Conservation (phyloP, 1,284 basidiomycete species). For the Puccinia hordei region DNA sequence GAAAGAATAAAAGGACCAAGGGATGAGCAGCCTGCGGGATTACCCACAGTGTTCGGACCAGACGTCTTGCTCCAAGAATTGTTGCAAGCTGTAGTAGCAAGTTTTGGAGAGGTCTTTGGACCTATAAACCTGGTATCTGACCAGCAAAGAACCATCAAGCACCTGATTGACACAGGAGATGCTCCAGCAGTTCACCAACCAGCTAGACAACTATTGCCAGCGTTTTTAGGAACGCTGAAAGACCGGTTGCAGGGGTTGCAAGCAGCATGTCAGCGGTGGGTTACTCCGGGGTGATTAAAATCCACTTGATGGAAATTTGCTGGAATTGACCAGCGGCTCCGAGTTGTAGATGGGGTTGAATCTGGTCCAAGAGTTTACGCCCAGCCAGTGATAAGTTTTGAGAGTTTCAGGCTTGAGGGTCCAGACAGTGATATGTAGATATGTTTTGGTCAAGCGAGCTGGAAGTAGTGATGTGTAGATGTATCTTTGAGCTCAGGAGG, state of each 20-base stretch:
- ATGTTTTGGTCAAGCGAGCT: too few species aligned
- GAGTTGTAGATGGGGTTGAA: too few species aligned
- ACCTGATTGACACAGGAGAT: neutral
- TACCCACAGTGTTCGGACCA: neutral
- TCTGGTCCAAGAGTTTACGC: too few species aligned
- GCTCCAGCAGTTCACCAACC: conserved; percentile 4
- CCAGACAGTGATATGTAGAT: too few species aligned
- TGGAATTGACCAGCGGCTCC: too few species aligned
- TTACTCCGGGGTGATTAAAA: too few species aligned
- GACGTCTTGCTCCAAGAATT: neutral
- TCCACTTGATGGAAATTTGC: too few species aligned
- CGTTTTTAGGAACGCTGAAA: neutral
- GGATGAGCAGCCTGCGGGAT: neutral
- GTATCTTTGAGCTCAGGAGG: too few species aligned
- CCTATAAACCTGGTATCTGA: neutral
- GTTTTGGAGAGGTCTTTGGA: neutral
- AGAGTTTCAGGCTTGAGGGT: too few species aligned
- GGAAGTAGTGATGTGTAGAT: too few species aligned
- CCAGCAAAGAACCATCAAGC: neutral
- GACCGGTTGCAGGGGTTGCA: too few species aligned
- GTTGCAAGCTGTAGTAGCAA: neutral
- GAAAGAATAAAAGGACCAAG: conserved; percentile 4
- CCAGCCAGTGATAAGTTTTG: too few species aligned
- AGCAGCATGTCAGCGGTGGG: neutral
- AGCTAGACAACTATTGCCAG: neutral